Percentiles rank a stretch among this genome's conserved stretches.
These are phyloP conservation scores for Fraxinus excelsior DNA, from an alignment of 257 asterid species.

Conservation along the genomic window DNA sequence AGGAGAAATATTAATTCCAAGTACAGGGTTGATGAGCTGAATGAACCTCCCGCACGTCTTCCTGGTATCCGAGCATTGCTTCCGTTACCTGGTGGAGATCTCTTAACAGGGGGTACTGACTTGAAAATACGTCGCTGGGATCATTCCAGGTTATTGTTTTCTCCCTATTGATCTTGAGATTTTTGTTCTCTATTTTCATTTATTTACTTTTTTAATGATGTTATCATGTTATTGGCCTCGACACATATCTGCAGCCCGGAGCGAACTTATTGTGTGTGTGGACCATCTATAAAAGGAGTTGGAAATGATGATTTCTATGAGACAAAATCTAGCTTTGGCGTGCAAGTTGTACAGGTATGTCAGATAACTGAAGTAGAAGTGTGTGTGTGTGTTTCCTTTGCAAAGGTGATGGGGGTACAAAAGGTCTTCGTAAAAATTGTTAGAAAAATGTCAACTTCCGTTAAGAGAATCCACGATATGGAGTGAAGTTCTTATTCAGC, in stretches of 20 bases:
- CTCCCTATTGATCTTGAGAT: slow-evolving; percentile 1
- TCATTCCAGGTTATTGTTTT: slow-evolving; percentile 68
- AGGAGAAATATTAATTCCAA: slow-evolving; percentile 62
- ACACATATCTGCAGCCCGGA: slow-evolving; percentile 71
- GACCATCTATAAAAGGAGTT: slow-evolving; percentile 85
- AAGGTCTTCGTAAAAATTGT: neutral
- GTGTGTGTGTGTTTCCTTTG: slow-evolving; percentile 5
- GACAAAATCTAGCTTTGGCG: slow-evolving; percentile 91
- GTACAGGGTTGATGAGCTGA: slow-evolving; percentile 86
- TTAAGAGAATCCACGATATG: neutral
- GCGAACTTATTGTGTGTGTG: slow-evolving; percentile 85
- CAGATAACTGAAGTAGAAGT: slow-evolving; percentile 15
- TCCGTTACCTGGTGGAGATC: slow-evolving; percentile 99
- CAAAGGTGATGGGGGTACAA: neutral
- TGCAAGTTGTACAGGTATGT: slow-evolving; percentile 95
- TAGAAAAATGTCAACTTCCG: neutral
- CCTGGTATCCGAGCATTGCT: slow-evolving; percentile 98
- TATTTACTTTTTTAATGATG: slow-evolving; percentile 7
- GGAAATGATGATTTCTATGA: slow-evolving; percentile 85
- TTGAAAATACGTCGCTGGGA: slow-evolving; percentile 97
- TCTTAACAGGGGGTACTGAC: slow-evolving; percentile 95
- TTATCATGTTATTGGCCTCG: slow-evolving; percentile 23
- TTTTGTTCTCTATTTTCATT: neutral
- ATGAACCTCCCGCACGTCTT: slow-evolving; percentile 71
- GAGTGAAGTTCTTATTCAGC: neutral